These are phyloP conservation scores for Clarireedia paspali DNA, from an alignment of 2,329 filamentous ascomycete genomes.

Conservation along the genomic window DNA sequence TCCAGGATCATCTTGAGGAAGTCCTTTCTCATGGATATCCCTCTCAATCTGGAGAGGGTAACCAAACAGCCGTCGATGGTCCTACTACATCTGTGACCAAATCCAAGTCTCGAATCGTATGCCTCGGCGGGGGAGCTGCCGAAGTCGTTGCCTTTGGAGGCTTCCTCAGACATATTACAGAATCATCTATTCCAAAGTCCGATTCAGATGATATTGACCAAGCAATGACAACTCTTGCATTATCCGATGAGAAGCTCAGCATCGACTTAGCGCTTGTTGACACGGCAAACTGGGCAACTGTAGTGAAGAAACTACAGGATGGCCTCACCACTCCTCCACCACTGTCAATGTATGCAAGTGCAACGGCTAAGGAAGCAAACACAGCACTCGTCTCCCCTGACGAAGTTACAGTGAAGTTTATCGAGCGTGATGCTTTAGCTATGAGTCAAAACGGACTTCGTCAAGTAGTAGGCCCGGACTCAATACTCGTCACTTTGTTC, in stretches of 20 bases:
- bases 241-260: constrained; percentile 6
- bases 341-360: constrained; percentile 46
- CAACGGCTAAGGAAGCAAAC: constrained; percentile 38
- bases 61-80: background rate
- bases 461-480: constrained; percentile 25
- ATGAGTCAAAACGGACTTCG: constrained; percentile 32
- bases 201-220: background rate
- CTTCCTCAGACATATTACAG: constrained; percentile 35
- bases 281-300: constrained; percentile 66
- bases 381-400: constrained; percentile 34
- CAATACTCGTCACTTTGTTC: constrained; percentile 67
- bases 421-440: constrained; percentile 42
- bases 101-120: constrained; percentile 14
- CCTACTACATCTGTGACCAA: background rate
- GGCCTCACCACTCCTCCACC: constrained; percentile 45
- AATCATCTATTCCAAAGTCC: constrained; percentile 5
- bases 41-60: background rate
- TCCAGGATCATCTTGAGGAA: constrained; percentile 1
- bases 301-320: constrained; percentile 50
- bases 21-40: constrained; percentile 3
- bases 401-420: constrained; percentile 37
- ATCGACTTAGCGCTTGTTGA: constrained; percentile 61
- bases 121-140: constrained; percentile 43
- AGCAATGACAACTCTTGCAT: constrained; percentile 8
- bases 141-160: constrained; percentile 58